These are phyloP conservation scores for Phialophora verrucosa DNA, from an alignment of 2,329 filamentous ascomycete genomes.

Conservation along the genomic window DNA sequence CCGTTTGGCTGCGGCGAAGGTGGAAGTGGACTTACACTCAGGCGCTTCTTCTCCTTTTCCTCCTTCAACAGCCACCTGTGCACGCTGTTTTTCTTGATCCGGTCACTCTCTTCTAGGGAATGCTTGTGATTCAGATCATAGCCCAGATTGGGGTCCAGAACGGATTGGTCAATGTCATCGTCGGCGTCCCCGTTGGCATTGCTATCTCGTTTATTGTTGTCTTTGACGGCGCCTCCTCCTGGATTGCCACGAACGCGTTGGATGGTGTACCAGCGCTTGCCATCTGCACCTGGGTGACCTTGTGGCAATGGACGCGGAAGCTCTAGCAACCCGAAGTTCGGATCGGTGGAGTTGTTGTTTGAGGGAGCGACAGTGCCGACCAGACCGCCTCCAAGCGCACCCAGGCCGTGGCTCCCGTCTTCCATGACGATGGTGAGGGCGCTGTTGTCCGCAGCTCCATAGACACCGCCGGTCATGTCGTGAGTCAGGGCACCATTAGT, in stretches of 20 bases:
- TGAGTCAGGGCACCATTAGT: slow-evolving; percentile 3
- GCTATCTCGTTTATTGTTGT: slow-evolving; percentile 29
- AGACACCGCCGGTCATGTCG: slow-evolving; percentile 18
- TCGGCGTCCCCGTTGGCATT: slow-evolving; percentile 54
- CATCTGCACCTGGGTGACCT: slow-evolving; percentile 55
- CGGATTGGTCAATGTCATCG: slow-evolving; percentile 57
- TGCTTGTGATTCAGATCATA: slow-evolving; percentile 70
- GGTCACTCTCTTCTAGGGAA: slow-evolving; percentile 73
- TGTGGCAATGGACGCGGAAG: slow-evolving; percentile 49
- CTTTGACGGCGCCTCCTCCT: slow-evolving; percentile 48
- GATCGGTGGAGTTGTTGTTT: slow-evolving; percentile 27
- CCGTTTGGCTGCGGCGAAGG: neutral
- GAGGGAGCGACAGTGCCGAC: slow-evolving; percentile 23
- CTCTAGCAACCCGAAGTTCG: slow-evolving; percentile 52
- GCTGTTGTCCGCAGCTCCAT: slow-evolving; percentile 39
- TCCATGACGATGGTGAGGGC: slow-evolving; percentile 39
- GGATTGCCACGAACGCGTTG: slow-evolving; percentile 76
- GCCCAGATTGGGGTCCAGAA: slow-evolving; percentile 53
- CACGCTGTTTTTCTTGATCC: slow-evolving; percentile 81
- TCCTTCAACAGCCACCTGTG: slow-evolving; percentile 68
- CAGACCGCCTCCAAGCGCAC: slow-evolving; percentile 1
- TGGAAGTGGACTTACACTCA: slow-evolving; percentile 28
- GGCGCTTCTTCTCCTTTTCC: slow-evolving; percentile 69
- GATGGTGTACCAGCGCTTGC: slow-evolving; percentile 71
- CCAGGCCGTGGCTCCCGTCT: slow-evolving; percentile 22